phyloP scores from a whole-genome alignment of 805 yeast species.

The Millerago galiae region DNA sequence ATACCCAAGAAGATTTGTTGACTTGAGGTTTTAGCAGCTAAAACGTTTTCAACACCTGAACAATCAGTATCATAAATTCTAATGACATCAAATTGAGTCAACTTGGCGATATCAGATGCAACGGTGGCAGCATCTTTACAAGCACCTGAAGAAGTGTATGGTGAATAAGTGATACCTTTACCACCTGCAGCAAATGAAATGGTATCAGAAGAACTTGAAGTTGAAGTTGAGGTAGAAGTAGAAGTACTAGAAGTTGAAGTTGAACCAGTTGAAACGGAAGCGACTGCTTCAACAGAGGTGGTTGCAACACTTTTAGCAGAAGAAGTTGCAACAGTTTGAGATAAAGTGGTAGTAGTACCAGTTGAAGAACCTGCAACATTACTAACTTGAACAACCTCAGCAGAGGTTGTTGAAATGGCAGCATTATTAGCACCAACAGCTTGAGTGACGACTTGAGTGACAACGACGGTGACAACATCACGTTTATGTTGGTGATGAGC shows the following conservation, averaged over 20 bases:
- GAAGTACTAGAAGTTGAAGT: constrained; percentile 24
- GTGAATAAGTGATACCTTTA: constrained; percentile 63
- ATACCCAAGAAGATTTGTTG: constrained; percentile 57
- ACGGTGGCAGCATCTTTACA: constrained; percentile 48
- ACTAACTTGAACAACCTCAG: constrained; percentile 22
- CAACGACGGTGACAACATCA: constrained; percentile 36
- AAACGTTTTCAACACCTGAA: constrained; percentile 44
- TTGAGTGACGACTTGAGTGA: constrained; percentile 21
- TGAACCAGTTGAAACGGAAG: constrained; percentile 13
- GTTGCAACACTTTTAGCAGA: too few relatives aligned
- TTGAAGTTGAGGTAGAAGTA: constrained; percentile 19
- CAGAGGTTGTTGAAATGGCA: constrained; percentile 6
- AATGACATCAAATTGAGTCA: constrained; percentile 42
- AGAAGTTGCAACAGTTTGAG: constrained; percentile 14
- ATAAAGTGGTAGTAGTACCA: constrained; percentile 12
- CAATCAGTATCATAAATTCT: constrained; percentile 64
- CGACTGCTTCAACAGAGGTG: constrained; percentile 14
- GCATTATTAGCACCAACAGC: neutral
- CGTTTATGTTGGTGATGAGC: constrained; percentile 41
- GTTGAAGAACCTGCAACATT: constrained; percentile 14
- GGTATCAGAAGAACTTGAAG: constrained; percentile 23
- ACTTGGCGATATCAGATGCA: constrained; percentile 37
- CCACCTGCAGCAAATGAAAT: constrained; percentile 28
- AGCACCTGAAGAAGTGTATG: constrained; percentile 47
- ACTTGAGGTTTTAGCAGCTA: constrained; percentile 38